phyloP scores from a whole-genome alignment of 345 rosid species.

The Gossypium anomalum region DNA sequence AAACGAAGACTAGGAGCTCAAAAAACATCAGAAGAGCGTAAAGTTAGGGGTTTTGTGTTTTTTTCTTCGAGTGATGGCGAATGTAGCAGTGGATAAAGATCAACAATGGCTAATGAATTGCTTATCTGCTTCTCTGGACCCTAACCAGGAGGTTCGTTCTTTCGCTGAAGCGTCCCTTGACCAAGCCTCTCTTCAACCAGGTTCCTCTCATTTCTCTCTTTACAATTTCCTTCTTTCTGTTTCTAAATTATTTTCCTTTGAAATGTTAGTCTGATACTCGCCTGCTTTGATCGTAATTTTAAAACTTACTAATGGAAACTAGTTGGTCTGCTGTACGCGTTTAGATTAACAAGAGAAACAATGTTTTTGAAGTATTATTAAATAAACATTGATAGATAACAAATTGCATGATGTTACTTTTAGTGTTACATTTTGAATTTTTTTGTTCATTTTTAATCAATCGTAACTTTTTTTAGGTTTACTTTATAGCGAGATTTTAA shows the following conservation, averaged over 20 bases:
- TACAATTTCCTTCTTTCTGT: background rate
- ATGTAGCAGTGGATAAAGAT: conserved; percentile 52
- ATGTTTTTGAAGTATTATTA: background rate
- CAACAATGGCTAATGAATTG: conserved; percentile 89
- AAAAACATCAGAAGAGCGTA: background rate
- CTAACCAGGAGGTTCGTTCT: conserved; percentile 72
- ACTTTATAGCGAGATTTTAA: background rate
- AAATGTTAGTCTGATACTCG: background rate
- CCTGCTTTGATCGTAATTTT: background rate
- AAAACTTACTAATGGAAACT: background rate
- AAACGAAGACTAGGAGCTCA: conserved; percentile 7
- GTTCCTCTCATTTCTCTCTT: conserved; percentile 26
- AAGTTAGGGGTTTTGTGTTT: background rate
- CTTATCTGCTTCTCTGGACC: conserved; percentile 84
- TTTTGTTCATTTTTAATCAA: background rate
- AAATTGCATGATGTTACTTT: background rate
- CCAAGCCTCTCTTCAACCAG: conserved; percentile 88
- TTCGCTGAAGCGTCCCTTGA: conserved; percentile 80
- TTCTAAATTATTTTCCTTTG: background rate
- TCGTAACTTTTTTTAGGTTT: background rate
- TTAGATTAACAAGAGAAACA: background rate
- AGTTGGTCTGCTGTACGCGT: background rate
- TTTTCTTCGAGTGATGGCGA: conserved; percentile 19
- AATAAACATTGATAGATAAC: background rate
- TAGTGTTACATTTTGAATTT: background rate